Conservation (phyloP, 1,139 yeast genomes). For the Keqinozyma sinolaborantium region DNA sequence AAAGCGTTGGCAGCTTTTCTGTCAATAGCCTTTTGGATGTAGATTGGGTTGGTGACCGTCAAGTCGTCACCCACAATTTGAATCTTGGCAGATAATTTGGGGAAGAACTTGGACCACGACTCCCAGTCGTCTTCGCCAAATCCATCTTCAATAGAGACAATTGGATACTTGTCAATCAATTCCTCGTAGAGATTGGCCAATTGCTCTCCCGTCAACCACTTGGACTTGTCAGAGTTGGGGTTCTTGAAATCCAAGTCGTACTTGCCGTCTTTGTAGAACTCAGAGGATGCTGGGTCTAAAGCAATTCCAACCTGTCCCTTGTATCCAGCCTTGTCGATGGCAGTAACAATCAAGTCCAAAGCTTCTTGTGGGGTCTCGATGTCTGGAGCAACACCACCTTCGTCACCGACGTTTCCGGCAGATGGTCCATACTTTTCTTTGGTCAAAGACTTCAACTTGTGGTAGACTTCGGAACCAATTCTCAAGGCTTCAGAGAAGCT, state of each 20-base stretch:
- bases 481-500: slow-evolving; percentile 84
- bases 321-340: slow-evolving; percentile 86
- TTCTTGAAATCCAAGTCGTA: slow-evolving; percentile 94
- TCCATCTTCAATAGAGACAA: slow-evolving; percentile 92
- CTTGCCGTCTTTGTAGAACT: slow-evolving; percentile 87
- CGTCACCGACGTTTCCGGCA: slow-evolving; percentile 97
- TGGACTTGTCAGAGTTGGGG: slow-evolving; percentile 76
- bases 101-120: slow-evolving; percentile 78
- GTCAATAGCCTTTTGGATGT: slow-evolving; percentile 86
- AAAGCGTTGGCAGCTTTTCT: slow-evolving; percentile 86
- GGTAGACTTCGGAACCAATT: slow-evolving; percentile 91
- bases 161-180: slow-evolving; percentile 80
- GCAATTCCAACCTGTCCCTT: slow-evolving; percentile 81
- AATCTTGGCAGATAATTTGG: slow-evolving; percentile 56
- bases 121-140: slow-evolving; percentile 97
- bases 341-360: slow-evolving; percentile 76
- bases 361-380: slow-evolving; percentile 87
- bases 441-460: slow-evolving; percentile 77
- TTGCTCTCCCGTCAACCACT: slow-evolving; percentile 79
- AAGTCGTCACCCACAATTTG: slow-evolving; percentile 92
- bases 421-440: slow-evolving; percentile 86
- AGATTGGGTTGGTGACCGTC: slow-evolving; percentile 88
- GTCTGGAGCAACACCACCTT: slow-evolving; percentile 97
- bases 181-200: slow-evolving; percentile 72
- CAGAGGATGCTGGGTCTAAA: slow-evolving; percentile 87